phyloP scores from a whole-genome alignment of 1,284 basidiomycete genomes.

The Ceratobasidium papillatum region DNA sequence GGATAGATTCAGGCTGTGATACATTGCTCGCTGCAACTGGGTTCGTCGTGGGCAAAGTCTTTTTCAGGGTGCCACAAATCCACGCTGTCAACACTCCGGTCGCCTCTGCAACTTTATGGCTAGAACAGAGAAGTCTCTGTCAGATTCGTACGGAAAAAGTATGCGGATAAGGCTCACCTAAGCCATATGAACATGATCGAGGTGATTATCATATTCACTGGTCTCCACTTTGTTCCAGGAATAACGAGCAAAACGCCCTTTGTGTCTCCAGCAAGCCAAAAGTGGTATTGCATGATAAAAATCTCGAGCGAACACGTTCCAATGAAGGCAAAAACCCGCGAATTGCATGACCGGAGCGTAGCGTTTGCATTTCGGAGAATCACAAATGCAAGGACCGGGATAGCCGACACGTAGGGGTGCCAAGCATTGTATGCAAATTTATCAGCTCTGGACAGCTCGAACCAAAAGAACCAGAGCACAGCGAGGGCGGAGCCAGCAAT shows the following conservation, averaged over 20 bases:
- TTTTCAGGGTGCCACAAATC: slow-evolving; percentile 64
- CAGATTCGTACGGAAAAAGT: neutral
- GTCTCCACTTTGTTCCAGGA: slow-evolving; percentile 75
- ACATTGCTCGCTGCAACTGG: slow-evolving; percentile 24
- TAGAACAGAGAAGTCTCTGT: neutral
- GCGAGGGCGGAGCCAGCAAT: slow-evolving; percentile 61
- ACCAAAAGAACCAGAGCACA: slow-evolving; percentile 80
- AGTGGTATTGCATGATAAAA: slow-evolving; percentile 89
- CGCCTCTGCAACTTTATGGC: slow-evolving; percentile 75
- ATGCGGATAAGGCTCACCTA: slow-evolving; percentile 50
- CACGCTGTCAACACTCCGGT: slow-evolving; percentile 76
- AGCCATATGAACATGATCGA: slow-evolving; percentile 81
- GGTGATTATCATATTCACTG: slow-evolving; percentile 78
- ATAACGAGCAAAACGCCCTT: slow-evolving; percentile 83
- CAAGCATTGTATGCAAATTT: slow-evolving; percentile 87
- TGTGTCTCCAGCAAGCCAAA: slow-evolving; percentile 88
- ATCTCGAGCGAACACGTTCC: slow-evolving; percentile 86
- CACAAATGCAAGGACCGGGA: slow-evolving; percentile 80
- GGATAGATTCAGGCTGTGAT: slow-evolving; percentile 37
- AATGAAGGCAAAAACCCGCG: slow-evolving; percentile 77
- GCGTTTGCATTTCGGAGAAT: slow-evolving; percentile 78
- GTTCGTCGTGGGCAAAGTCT: slow-evolving; percentile 44
- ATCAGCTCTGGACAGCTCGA: slow-evolving; percentile 76
- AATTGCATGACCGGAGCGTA: slow-evolving; percentile 73
- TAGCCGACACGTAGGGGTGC: slow-evolving; percentile 83